These are phyloP conservation scores for Rhizophlyctis rosea DNA, from an alignment of 192 early-diverging fungal species.

Conservation along the genomic window DNA sequence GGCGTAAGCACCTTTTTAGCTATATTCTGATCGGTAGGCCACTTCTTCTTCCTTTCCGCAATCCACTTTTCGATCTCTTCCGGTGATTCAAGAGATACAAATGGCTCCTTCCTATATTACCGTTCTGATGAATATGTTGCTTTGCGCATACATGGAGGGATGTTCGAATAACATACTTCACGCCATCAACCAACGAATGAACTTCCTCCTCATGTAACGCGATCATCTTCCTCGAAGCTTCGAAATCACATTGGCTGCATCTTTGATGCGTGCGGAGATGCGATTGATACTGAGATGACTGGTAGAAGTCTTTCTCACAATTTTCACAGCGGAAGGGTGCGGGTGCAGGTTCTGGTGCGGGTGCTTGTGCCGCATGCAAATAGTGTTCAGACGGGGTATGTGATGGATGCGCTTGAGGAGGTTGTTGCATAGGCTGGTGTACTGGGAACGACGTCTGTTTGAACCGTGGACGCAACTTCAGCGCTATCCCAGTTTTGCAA, in stretches of 20 bases:
- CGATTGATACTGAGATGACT: conserved; percentile 14
- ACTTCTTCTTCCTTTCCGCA: conserved; percentile 71
- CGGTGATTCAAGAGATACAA: conserved; percentile 29
- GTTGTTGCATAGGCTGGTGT: conserved; percentile 2
- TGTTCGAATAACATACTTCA: not conserved
- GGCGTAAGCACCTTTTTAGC: conserved; percentile 49
- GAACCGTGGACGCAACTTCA: not conserved
- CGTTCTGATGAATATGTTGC: not conserved
- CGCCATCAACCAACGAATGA: conserved; percentile 26
- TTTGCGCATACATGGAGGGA: not conserved
- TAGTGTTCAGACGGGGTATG: not conserved
- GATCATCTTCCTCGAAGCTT: conserved; percentile 28
- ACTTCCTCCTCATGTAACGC: conserved; percentile 25
- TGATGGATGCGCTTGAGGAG: conserved; percentile 11
- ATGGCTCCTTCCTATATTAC: not conserved
- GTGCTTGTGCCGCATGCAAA: not conserved
- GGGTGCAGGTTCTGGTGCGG: not conserved
- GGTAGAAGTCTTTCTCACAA: conserved; percentile 32
- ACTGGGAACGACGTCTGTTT: not conserved
- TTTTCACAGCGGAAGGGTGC: conserved; percentile 20
- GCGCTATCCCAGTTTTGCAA: not conserved
- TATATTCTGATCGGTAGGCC: conserved; percentile 72
- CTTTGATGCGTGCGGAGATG: conserved; percentile 33
- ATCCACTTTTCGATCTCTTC: conserved; percentile 85
- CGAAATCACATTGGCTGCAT: conserved; percentile 38